These are phyloP conservation scores for Apiospora phragmitis DNA, from an alignment of 2,329 filamentous ascomycete genomes.

Conservation along the genomic window DNA sequence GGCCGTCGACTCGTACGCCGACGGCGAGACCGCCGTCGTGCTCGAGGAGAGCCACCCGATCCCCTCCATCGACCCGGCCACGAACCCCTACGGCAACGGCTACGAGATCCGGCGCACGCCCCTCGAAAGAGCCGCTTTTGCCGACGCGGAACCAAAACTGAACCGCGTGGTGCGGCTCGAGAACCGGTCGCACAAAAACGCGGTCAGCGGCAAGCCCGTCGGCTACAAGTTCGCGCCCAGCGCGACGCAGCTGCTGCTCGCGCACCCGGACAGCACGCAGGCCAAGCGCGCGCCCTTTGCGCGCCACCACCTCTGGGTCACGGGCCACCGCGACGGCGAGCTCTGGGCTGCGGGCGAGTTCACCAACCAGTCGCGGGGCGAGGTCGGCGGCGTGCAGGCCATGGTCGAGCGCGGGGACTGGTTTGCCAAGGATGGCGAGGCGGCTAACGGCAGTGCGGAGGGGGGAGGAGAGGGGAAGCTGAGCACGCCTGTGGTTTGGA, in stretches of 20 bases:
- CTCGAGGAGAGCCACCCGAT: conserved; percentile 33
- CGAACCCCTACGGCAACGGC: conserved; percentile 62
- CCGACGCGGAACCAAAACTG: conserved; percentile 53
- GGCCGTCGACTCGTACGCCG: conserved; percentile 46
- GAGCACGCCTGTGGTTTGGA: conserved; percentile 54
- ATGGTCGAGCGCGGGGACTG: conserved; percentile 49
- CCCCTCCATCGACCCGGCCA: conserved; percentile 42
- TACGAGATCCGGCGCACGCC: conserved; percentile 54
- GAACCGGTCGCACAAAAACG: conserved; percentile 46
- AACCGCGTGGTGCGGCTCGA: conserved; percentile 53
- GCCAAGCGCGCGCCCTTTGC: conserved; percentile 46
- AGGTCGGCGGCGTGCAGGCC: conserved; percentile 44
- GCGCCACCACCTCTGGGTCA: conserved; percentile 49
- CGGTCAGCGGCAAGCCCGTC: conserved; percentile 48
- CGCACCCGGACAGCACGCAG: conserved; percentile 44
- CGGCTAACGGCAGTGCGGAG: neutral
- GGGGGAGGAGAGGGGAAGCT: conserved; percentile 35
- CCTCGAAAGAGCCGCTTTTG: conserved; percentile 45
- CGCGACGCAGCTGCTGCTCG: conserved; percentile 47
- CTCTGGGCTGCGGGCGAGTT: conserved; percentile 52
- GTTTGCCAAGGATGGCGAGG: conserved; percentile 36
- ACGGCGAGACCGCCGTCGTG: conserved; percentile 26
- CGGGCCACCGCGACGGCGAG: conserved; percentile 49
- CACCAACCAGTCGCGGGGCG: conserved; percentile 49
- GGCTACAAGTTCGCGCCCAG: conserved; percentile 50